Evolutionary conservation across 1,284 basidiomycete genomes (phyloP).

Genomic region (Kalmanozyma brasiliensis): DNA sequence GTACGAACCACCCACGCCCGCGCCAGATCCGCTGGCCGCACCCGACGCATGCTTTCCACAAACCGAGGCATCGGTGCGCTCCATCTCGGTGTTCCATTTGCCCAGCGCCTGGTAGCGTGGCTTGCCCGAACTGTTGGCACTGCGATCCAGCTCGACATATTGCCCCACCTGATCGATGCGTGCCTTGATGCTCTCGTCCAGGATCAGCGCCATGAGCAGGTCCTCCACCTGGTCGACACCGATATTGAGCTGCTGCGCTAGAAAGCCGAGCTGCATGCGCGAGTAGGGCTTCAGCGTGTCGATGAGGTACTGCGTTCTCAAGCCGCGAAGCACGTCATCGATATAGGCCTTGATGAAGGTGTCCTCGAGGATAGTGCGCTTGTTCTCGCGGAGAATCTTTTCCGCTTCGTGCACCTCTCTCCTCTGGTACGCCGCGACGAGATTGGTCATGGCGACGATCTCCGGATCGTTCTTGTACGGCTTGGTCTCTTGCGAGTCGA

Average conservation of each 20-base stretch:
- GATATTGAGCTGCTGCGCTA: slow-evolving; percentile 86
- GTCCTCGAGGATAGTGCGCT: slow-evolving; percentile 92
- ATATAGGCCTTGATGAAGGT: slow-evolving; percentile 92
- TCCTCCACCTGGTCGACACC: slow-evolving; percentile 88
- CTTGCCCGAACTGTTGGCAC: slow-evolving; percentile 78
- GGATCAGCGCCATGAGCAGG: slow-evolving; percentile 88
- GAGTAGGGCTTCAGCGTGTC: slow-evolving; percentile 98
- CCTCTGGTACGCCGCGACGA: slow-evolving; percentile 94
- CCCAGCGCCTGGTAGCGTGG: slow-evolving; percentile 83
- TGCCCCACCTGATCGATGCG: slow-evolving; percentile 95
- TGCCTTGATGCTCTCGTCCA: slow-evolving; percentile 94
- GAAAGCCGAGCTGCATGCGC: slow-evolving; percentile 79
- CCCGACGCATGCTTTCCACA: slow-evolving; percentile 36
- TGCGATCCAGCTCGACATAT: slow-evolving; percentile 82
- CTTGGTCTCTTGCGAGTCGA: slow-evolving; percentile 99
- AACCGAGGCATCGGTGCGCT: slow-evolving; percentile 30
- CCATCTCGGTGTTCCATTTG: slow-evolving; percentile 78
- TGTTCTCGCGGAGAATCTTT: slow-evolving; percentile 91
- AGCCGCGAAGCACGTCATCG: slow-evolving; percentile 88
- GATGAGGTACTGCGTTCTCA: slow-evolving; percentile 94
- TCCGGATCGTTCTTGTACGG: slow-evolving; percentile 97
- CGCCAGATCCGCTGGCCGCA: slow-evolving; percentile 30
- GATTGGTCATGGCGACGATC: slow-evolving; percentile 96
- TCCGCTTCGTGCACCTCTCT: slow-evolving; percentile 96
- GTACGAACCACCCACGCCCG: slow-evolving; percentile 22